Conservation (phyloP, 768 basidiomycete genomes). For the Lactarius psammicola region DNA sequence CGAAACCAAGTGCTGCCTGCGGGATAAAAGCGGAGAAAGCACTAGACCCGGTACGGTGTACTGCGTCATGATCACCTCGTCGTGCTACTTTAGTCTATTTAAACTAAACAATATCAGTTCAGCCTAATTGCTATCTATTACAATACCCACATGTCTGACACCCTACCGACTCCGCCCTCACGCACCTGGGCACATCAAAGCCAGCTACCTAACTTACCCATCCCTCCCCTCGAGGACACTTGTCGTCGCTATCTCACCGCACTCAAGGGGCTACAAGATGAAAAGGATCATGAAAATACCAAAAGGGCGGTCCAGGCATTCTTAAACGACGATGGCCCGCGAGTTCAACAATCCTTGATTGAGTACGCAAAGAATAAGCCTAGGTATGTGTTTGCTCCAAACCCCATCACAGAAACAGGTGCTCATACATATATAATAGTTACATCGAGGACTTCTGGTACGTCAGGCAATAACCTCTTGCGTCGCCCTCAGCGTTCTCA, state of each 20-base stretch:
- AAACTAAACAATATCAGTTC: background rate
- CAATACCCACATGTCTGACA: background rate
- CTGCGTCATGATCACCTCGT: background rate
- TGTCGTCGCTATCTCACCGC: conserved; percentile 77
- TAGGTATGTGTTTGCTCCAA: conserved; percentile 49
- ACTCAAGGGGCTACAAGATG: conserved; percentile 79
- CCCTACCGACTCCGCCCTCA: background rate
- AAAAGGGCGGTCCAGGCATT: conserved; percentile 76
- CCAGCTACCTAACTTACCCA: conserved; percentile 85
- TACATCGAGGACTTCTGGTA: conserved; percentile 98
- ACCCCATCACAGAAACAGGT: background rate
- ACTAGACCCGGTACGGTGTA: background rate
- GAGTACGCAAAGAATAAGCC: conserved; percentile 71
- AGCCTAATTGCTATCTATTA: background rate
- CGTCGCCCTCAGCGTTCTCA: background rate
- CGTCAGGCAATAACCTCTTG: conserved; percentile 30
- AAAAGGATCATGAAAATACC: conserved; percentile 75
- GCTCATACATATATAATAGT: conserved; percentile 41
- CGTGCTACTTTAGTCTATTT: background rate
- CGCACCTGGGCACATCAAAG: conserved; percentile 59
- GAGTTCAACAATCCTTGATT: conserved; percentile 71
- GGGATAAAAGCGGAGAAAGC: background rate
- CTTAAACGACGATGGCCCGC: conserved; percentile 73
- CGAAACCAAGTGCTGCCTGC: background rate
- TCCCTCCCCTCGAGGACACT: conserved; percentile 86